phyloP scores from a whole-genome alignment of 2,329 filamentous ascomycete genomes.

The Botrytis aclada region DNA sequence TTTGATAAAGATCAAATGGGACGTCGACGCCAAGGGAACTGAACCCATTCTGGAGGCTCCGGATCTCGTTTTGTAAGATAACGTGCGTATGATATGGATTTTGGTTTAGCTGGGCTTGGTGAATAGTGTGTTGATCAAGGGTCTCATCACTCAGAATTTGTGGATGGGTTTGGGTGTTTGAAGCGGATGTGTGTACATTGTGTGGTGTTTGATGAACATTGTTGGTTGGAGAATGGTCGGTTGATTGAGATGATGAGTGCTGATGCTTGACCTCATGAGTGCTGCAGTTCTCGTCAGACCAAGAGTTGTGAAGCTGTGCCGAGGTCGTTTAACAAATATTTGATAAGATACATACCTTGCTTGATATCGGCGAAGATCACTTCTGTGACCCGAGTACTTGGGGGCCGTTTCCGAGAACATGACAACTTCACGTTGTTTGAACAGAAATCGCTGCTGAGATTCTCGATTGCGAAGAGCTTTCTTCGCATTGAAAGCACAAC shows the following conservation, averaged over 20 bases:
- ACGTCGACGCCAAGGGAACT: slow-evolving; percentile 11
- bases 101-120: neutral
- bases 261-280: neutral
- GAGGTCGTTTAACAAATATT: neutral
- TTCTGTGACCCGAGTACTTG: neutral
- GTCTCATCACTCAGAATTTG: neutral
- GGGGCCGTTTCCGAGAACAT: neutral
- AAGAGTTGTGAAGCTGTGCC: neutral
- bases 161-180: neutral
- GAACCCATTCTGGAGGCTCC: slow-evolving; percentile 1
- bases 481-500: neutral
- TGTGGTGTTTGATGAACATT: neutral
- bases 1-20: slow-evolving; percentile 7
- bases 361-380: slow-evolving; percentile 8
- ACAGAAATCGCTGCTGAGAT: neutral
- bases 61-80: neutral
- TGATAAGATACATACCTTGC: slow-evolving; percentile 16
- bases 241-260: neutral
- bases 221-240: neutral
- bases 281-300: neutral
- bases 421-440: neutral
- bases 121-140: neutral
- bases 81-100: neutral
- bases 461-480: neutral
- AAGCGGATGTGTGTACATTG: neutral